Evolutionary conservation across 2,329 filamentous ascomycete species (phyloP).

Genomic region (Dactylellina sp.): DNA sequence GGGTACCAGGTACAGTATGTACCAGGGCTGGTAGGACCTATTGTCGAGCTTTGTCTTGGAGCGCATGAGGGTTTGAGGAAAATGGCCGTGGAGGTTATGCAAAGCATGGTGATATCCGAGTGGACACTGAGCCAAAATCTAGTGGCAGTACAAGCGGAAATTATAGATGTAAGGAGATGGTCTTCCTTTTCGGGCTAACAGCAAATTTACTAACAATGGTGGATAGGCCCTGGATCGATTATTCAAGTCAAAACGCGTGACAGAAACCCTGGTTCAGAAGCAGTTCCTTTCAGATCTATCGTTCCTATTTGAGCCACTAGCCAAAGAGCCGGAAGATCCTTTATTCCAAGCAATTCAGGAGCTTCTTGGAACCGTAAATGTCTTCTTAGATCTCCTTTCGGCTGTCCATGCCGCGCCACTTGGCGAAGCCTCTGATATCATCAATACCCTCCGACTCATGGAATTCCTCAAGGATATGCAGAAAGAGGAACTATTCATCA

Average conservation of each 20-base stretch:
- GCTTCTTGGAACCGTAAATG: conserved; percentile 85
- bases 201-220: conserved; percentile 36
- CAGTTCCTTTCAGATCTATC: conserved; percentile 89
- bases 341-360: conserved; percentile 81
- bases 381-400: conserved; percentile 88
- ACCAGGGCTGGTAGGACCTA: conserved; percentile 86
- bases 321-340: conserved; percentile 75
- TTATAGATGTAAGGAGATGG: conserved; percentile 75
- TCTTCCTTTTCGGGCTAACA: background rate
- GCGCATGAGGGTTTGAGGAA: conserved; percentile 90
- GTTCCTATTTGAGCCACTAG: conserved; percentile 79
- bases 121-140: conserved; percentile 96
- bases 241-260: conserved; percentile 88
- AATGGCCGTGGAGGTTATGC: conserved; percentile 91
- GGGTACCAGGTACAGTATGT: conserved; percentile 99
- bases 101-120: conserved; percentile 98
- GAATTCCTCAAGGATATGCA: conserved; percentile 97
- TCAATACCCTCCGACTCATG: conserved; percentile 91
- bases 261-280: conserved; percentile 90
- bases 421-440: conserved; percentile 82
- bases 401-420: conserved; percentile 82
- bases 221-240: conserved; percentile 78
- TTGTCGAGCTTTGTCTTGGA: conserved; percentile 92
- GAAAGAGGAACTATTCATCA: conserved; percentile 95
- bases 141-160: conserved; percentile 90